phyloP scores from a whole-genome alignment of 495 filamentous ascomycete genomes.

The Entonaema liquescens region DNA sequence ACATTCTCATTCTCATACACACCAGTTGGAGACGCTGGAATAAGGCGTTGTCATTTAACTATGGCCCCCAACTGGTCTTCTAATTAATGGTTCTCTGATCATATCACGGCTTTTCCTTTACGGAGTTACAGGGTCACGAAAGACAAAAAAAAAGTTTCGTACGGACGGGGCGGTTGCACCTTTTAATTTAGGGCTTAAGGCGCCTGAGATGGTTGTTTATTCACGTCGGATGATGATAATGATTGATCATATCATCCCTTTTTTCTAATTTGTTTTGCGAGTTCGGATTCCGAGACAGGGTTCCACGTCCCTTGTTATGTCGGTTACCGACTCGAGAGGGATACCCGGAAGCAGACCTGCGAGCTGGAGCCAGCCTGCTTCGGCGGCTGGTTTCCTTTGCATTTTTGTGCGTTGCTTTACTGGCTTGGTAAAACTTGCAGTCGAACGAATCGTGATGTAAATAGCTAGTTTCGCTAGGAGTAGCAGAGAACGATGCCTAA shows the following conservation, averaged over 20 bases:
- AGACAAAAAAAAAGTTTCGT: conserved; percentile 33
- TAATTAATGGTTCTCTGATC: background rate
- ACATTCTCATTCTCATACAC: too few species aligned
- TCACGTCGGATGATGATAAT: background rate
- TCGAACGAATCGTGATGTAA: background rate
- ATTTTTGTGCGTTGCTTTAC: background rate
- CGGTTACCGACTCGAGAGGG: background rate
- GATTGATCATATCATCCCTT: background rate
- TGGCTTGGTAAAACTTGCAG: background rate
- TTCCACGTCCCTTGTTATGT: background rate
- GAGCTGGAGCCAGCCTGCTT: background rate
- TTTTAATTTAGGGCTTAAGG: background rate
- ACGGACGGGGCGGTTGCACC: conserved; percentile 3
- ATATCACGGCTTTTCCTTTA: background rate
- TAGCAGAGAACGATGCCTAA: background rate
- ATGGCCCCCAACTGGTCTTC: background rate
- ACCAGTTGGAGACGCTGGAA: too few species aligned
- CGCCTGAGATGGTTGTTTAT: background rate
- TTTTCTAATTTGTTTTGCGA: background rate
- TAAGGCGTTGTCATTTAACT: background rate
- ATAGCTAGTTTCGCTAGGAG: background rate
- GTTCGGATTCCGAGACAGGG: background rate
- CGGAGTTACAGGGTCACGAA: conserved; percentile 24
- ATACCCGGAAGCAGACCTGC: background rate
- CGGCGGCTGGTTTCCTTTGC: background rate